Conservation (phyloP, 2,329 filamentous ascomycete species). For the Chrysosphaeria jannelii region DNA sequence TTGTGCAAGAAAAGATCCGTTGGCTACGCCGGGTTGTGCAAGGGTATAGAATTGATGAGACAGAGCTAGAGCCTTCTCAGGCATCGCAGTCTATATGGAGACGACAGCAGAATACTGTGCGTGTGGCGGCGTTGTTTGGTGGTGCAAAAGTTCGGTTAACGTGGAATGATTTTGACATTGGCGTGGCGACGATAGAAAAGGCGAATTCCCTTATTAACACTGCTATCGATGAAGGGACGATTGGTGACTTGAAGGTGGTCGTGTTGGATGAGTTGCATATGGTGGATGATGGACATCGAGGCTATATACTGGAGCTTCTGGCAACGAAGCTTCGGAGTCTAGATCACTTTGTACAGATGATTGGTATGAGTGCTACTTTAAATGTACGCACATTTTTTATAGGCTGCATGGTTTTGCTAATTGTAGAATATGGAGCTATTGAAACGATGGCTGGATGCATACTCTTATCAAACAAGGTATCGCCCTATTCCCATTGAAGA, state of each 20-base stretch:
- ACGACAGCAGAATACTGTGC: constrained; percentile 24
- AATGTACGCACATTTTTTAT: constrained; percentile 20
- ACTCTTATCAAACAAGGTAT: constrained; percentile 43
- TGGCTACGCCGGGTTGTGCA: constrained; percentile 40
- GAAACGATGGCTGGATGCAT: constrained; percentile 37
- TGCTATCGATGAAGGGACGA: constrained; percentile 38
- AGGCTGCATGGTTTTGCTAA: too few relatives aligned
- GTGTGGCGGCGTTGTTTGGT: constrained; percentile 45
- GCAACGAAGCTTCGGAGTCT: constrained; percentile 43
- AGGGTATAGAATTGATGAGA: too few relatives aligned
- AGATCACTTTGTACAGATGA: constrained; percentile 34
- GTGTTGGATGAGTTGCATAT: constrained; percentile 61
- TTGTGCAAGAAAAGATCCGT: constrained; percentile 51
- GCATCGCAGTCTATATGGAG: too few relatives aligned
- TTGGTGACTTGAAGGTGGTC: constrained; percentile 31
- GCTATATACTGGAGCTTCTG: constrained; percentile 46
- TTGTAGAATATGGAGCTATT: constrained; percentile 35
- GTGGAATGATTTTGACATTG: constrained; percentile 51
- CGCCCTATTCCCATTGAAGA: constrained; percentile 49
- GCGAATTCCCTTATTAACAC: constrained; percentile 45
- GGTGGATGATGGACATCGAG: constrained; percentile 46
- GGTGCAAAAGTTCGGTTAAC: constrained; percentile 34
- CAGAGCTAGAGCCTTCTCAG: too few relatives aligned
- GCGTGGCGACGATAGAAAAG: constrained; percentile 57
- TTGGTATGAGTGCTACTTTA: constrained; percentile 57